Base-by-base conservation (phyloP, 257 asterid species). In the Nicotiana noctiflora region DNA sequence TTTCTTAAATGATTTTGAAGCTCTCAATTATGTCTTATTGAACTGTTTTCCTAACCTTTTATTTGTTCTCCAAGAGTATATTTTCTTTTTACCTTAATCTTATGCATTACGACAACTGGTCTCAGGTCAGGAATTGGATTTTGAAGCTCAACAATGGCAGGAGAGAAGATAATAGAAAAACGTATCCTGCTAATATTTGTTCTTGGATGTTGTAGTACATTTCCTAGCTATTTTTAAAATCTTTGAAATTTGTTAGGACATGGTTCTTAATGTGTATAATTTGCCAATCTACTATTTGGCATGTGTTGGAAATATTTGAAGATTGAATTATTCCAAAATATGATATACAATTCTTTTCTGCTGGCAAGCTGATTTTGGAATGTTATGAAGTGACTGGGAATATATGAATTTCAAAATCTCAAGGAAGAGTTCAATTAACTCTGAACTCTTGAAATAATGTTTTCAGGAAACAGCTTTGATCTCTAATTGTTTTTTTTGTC, bases 81-180 rank as follows among this genome's bases (percentile, higher is more conserved):
- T 72, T 72, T 46, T 31, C 21, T 14, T 46, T 72, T 72, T 23
- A 72, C 78, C 61, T 72, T 46, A 23, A 72, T 60, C 61, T 72
- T 46, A 14, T 46, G 40, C 61, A 46, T 63, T 60, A 78, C 55
- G 29, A n/a, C 46, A 27, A 40, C 72, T 84, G 70, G 13, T 81
- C 72, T 82, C 79, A 85, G 90, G 88, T 79, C 21, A 31, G 88
- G 81, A 77, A 34, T 60, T 84, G 81, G n/a, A 56, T 56, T 46
- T 84, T 80, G 88, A 83, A 86, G 86, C 80, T 85, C 49, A 61
- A 82, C 37, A 51, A 90, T 92, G 97, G 82, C 92, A 2, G 92
- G 86, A 65, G 89, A 87, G 87, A 92, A 92, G 90, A 87, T 86
- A 65, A 80, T 75, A 15, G 89, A 88, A 78, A 89, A 89, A 68